phyloP scores from a whole-genome alignment of 1,284 basidiomycete genomes.

The Sanghuangporus baumii region DNA sequence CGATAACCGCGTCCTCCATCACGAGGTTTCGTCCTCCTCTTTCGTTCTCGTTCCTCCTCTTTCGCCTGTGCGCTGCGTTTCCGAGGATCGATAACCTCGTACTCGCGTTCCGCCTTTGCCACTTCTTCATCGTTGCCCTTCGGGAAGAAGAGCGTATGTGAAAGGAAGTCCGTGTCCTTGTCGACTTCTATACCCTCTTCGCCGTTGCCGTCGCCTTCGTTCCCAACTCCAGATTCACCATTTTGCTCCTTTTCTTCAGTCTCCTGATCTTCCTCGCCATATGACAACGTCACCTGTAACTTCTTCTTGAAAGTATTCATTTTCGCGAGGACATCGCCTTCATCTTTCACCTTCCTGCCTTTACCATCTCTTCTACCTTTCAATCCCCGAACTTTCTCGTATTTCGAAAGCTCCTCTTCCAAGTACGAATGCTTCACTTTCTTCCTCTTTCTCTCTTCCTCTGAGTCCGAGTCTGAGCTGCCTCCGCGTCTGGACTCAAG shows the following conservation, averaged over 20 bases:
- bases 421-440: slow-evolving; percentile 66
- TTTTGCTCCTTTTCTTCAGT: slow-evolving; percentile 21
- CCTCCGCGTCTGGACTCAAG: slow-evolving; percentile 50
- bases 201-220: slow-evolving; percentile 13
- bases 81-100: slow-evolving; percentile 83
- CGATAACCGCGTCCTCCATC: slow-evolving; percentile 18
- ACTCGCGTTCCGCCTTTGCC: slow-evolving; percentile 80
- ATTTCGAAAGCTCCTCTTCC: slow-evolving; percentile 76
- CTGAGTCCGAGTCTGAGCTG: slow-evolving; percentile 43
- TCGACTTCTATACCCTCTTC: slow-evolving; percentile 62
- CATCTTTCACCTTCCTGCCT: slow-evolving; percentile 48
- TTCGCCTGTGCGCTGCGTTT: slow-evolving; percentile 61
- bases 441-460: slow-evolving; percentile 53
- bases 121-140: slow-evolving; percentile 76
- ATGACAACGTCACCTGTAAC: slow-evolving; percentile 44
- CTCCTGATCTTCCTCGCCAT: slow-evolving; percentile 26
- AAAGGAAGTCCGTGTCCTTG: slow-evolving; percentile 75
- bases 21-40: slow-evolving; percentile 35
- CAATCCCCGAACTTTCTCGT: slow-evolving; percentile 58
- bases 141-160: slow-evolving; percentile 70
- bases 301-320: slow-evolving; percentile 69
- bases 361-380: slow-evolving; percentile 46
- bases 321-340: slow-evolving; percentile 70
- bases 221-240: slow-evolving; percentile 16
- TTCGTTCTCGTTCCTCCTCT: slow-evolving; percentile 69